Conservation (phyloP, 148 eudicot species). For the Persicaria maculosa region DNA sequence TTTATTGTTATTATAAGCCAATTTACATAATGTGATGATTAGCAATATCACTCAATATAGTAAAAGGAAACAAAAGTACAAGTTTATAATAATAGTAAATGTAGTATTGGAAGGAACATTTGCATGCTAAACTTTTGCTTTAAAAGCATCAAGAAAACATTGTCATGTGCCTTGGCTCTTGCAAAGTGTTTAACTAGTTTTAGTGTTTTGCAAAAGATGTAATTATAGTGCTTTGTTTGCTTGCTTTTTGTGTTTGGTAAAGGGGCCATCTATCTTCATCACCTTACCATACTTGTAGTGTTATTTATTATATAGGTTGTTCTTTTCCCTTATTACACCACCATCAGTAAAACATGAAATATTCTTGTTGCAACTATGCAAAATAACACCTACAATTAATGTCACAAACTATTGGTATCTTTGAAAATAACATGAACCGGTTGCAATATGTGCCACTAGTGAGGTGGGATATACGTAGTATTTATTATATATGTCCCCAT, state of each 20-base stretch:
- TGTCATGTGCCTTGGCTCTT: slow-evolving; percentile 33
- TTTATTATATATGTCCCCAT: too few species aligned
- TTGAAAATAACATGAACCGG: background rate
- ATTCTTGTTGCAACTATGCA: too few species aligned
- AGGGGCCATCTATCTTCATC: background rate
- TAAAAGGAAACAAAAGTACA: too few species aligned
- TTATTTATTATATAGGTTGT: background rate
- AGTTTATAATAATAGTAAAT: background rate
- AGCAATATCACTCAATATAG: too few species aligned
- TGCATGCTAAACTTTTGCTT: slow-evolving; percentile 45
- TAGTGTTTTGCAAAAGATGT: slow-evolving; percentile 2
- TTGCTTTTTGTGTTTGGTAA: slow-evolving; percentile 5
- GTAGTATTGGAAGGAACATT: slow-evolving; percentile 17
- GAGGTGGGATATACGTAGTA: too few species aligned
- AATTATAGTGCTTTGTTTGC: slow-evolving; percentile 4
- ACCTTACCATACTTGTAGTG: background rate
- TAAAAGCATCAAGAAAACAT: slow-evolving; percentile 21
- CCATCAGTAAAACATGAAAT: too few species aligned
- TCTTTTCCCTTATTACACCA: background rate
- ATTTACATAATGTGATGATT: too few species aligned
- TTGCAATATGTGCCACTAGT: background rate
- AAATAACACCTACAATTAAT: too few species aligned
- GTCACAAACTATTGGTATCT: background rate
- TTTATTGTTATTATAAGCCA: too few species aligned
- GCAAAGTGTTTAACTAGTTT: slow-evolving; percentile 27